Base-by-base conservation (phyloP, 768 basidiomycete species). In the Mycena pura region DNA sequence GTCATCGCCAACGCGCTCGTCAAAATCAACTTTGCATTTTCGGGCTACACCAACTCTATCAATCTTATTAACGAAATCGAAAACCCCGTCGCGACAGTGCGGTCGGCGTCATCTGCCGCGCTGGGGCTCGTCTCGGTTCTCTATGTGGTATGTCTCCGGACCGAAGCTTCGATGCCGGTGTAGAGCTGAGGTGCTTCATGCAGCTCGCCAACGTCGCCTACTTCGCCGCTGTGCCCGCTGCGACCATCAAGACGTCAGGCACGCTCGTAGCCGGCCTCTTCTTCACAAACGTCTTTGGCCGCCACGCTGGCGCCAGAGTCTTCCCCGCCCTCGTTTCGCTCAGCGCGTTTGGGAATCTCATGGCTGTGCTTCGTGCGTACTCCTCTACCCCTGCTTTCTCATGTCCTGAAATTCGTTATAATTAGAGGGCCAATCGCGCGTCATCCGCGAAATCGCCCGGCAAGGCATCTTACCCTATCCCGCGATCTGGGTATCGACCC, bases 401-500 rank as follows among this genome's bases (percentile, higher is more conserved):
- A 6, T 7, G 19, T 29, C 36, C 14, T 9, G 3, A 22, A 10
- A 17, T 21, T 41, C 72, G 84, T 51, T 74, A 82, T 39, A 82
- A 84, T 68, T 45, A 76, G 76, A 54, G 74, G 76, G 70, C 64
- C 48, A n/a, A 58, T 46, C 36, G 34, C 22, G 47, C 25, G 19
- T 29, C 36, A 58, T 56, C 27, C 21, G 51, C 19, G 34, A 41
- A 24, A 41, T 56, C 41, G 43, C 28, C 10, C 71, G 73, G 51
- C 83, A 84, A 73, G 84, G 84, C 13, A 77, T 86, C n/a, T 69
- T 86, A 7, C 84, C 84, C 2, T 85, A 75, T 62, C 77, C 83
- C 3, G 67, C 68, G 27, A 78, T 85, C 69, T 86, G 82, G 76
- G 78, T 80, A 5, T 81, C 80, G 1, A 84, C 80, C 2, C 73